These are phyloP conservation scores for Clausena lansium DNA, from an alignment of 345 rosid species.

Conservation along the genomic window DNA sequence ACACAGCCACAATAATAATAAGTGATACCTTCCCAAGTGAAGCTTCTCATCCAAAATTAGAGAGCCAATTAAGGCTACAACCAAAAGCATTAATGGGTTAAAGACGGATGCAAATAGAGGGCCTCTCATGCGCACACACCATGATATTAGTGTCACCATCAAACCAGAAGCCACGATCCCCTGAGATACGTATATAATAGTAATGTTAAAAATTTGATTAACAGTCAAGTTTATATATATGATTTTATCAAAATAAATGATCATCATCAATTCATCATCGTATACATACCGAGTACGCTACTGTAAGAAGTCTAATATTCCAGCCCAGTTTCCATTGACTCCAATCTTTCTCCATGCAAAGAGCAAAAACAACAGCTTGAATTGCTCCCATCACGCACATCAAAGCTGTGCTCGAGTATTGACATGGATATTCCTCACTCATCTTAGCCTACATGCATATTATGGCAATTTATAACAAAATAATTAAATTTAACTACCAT, in stretches of 20 bases:
- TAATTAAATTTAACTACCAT: neutral
- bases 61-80: constrained; percentile 30
- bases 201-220: too few relatives aligned
- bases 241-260: too few relatives aligned
- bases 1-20: too few relatives aligned
- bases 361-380: constrained; percentile 32
- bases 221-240: neutral
- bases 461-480: too few relatives aligned
- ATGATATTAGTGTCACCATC: constrained; percentile 22
- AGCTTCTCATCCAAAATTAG: constrained; percentile 34
- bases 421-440: constrained; percentile 41
- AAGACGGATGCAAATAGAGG: constrained; percentile 42
- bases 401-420: constrained; percentile 46
- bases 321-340: constrained; percentile 58
- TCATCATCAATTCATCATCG: neutral
- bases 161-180: constrained; percentile 38
- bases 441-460: constrained; percentile 36
- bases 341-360: constrained; percentile 46
- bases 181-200: constrained; percentile 19
- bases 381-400: constrained; percentile 44
- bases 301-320: constrained; percentile 47
- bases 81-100: constrained; percentile 34
- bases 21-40: constrained; percentile 37
- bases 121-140: constrained; percentile 32
- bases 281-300: constrained; percentile 34